These are phyloP conservation scores for Porphyra umbilicalis DNA, from an alignment of 31 red algal species.

Conservation along the genomic window DNA sequence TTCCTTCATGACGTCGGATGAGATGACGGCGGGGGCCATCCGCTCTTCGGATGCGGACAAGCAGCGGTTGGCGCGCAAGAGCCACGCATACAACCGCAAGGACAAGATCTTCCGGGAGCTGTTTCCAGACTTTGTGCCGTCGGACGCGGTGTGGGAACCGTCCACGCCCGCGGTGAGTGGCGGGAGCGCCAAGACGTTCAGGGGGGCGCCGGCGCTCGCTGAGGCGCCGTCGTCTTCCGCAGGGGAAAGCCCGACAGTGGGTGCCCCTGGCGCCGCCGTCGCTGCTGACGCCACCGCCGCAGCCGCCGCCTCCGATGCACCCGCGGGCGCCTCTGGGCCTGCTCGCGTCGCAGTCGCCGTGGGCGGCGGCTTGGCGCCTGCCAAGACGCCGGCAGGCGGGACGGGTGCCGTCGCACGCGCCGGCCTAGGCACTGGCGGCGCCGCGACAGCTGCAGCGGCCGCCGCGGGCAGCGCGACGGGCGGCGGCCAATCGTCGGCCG, in stretches of 20 bases:
- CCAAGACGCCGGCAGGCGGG: neutral
- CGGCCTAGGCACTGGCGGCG: neutral
- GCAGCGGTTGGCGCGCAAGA: slow-evolving; percentile 27
- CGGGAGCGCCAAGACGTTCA: neutral
- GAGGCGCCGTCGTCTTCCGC: neutral
- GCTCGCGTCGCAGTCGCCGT: neutral
- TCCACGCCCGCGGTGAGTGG: neutral
- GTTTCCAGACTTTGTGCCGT: slow-evolving; percentile 61
- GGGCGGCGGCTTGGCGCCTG: neutral
- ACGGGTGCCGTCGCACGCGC: neutral
- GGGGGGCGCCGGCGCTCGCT: neutral
- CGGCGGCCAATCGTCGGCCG: neutral
- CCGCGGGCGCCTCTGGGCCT: neutral
- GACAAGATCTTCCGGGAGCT: slow-evolving; percentile 76
- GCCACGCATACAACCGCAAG: slow-evolving; percentile 62
- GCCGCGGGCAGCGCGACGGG: neutral
- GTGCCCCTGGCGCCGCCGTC: neutral
- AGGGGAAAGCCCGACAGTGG: neutral
- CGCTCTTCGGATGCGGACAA: slow-evolving; percentile 62
- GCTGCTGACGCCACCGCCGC: neutral
- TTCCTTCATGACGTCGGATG: slow-evolving; percentile 80
- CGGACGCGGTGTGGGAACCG: neutral
- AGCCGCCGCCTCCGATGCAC: neutral
- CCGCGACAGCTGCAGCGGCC: too few species aligned
- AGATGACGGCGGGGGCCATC: slow-evolving; percentile 79